A percentile compares a stretch with the other conserved stretches of the same genome.
phyloP scores from a whole-genome alignment of 768 basidiomycete genomes.

The Termitomyces sp. region DNA sequence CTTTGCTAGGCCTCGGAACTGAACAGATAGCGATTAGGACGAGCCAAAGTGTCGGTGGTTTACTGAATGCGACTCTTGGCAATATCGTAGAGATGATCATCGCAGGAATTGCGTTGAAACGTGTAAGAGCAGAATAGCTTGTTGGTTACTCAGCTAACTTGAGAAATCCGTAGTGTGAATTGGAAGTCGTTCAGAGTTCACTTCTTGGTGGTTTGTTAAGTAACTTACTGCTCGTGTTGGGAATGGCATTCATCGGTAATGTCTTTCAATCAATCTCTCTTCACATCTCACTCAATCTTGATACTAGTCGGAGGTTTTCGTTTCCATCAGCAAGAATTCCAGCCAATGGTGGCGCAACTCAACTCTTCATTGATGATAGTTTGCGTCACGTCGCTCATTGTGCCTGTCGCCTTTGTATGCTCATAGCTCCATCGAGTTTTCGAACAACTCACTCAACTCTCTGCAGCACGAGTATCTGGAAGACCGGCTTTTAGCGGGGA shows the following conservation, averaged over 20 bases:
- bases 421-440: neutral
- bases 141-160: neutral
- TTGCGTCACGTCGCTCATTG: conserved; percentile 65
- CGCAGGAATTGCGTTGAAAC: conserved; percentile 40
- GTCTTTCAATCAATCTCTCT: neutral
- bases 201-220: conserved; percentile 51
- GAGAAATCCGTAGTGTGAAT: neutral
- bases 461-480: neutral
- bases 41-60: conserved; percentile 48
- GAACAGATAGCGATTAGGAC: conserved; percentile 51
- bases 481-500: neutral
- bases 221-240: conserved; percentile 81
- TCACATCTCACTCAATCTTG: neutral
- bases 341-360: conserved; percentile 57
- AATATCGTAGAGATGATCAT: conserved; percentile 56
- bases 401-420: conserved; percentile 48
- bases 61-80: conserved; percentile 53
- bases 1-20: conserved; percentile 40
- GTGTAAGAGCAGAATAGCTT: neutral
- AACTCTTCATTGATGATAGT: conserved; percentile 69
- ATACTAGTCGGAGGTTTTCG: conserved; percentile 47
- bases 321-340: conserved; percentile 52
- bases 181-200: conserved; percentile 46
- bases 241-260: conserved; percentile 74
- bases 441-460: too few relatives aligned